Conservation (phyloP, 768 basidiomycete species). For the Tephrocybe rancida region DNA sequence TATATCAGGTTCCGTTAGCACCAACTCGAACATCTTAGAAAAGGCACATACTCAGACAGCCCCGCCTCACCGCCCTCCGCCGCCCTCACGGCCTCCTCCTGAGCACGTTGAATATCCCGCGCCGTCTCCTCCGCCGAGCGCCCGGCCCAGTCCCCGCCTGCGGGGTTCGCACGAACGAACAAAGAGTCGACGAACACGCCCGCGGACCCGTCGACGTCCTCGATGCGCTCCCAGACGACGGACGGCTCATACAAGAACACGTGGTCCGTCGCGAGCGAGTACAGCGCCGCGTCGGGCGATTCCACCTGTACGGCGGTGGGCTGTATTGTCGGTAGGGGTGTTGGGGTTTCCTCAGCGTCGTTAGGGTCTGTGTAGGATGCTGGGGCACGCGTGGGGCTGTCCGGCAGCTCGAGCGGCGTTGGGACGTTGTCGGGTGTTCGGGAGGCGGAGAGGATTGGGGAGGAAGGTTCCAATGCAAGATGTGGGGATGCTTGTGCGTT, state of each 20-base stretch:
- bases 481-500: background rate
- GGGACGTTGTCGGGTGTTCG: slow-evolving; percentile 8
- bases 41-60: slow-evolving; percentile 59
- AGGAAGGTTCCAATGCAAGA: background rate
- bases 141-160: slow-evolving; percentile 82
- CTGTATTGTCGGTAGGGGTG: slow-evolving; percentile 3
- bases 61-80: slow-evolving; percentile 21
- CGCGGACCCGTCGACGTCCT: slow-evolving; percentile 82
- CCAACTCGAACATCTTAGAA: background rate
- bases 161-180: slow-evolving; percentile 63
- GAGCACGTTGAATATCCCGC: slow-evolving; percentile 45
- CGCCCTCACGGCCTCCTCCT: slow-evolving; percentile 29
- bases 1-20: slow-evolving; percentile 28
- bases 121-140: slow-evolving; percentile 66
- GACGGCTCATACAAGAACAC: slow-evolving; percentile 76
- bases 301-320: background rate
- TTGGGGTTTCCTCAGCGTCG: background rate
- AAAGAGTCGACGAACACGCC: slow-evolving; percentile 79
- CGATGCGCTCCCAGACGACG: slow-evolving; percentile 90
- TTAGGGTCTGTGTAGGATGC: slow-evolving; percentile 16
- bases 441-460: slow-evolving; percentile 4
- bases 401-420: slow-evolving; percentile 6
- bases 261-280: slow-evolving; percentile 85
- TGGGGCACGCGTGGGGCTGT: background rate
- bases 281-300: slow-evolving; percentile 48